These are phyloP conservation scores for Neurospora sp. DNA, from an alignment of 495 filamentous ascomycete genomes.

Conservation along the genomic window DNA sequence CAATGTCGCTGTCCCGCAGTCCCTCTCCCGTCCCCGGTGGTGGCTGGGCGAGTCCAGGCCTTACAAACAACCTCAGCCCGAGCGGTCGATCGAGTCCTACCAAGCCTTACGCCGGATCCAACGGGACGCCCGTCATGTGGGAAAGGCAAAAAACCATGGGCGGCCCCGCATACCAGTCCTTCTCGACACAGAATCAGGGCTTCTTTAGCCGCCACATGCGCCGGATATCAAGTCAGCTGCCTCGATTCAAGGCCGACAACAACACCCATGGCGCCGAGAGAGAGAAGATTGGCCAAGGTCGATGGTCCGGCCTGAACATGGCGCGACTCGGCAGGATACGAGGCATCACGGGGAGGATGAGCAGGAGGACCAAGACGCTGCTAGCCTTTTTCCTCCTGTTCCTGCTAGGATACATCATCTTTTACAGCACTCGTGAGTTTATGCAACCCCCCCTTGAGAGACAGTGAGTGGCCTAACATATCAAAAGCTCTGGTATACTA, in stretches of 20 bases:
- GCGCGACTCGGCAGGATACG: constrained; percentile 30
- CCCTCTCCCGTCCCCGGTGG: constrained; percentile 71
- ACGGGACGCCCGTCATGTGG: constrained; percentile 61
- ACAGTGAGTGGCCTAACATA: constrained; percentile 1
- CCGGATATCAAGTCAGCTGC: constrained; percentile 60
- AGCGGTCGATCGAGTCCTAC: constrained; percentile 62
- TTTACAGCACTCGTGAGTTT: constrained; percentile 60
- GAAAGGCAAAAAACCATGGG: constrained; percentile 63
- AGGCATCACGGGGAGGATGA: constrained; percentile 28
- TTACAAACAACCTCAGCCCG: constrained; percentile 43
- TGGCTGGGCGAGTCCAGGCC: constrained; percentile 79
- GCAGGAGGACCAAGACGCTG: constrained; percentile 46
- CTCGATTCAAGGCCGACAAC: constrained; percentile 46
- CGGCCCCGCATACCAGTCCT: constrained; percentile 64
- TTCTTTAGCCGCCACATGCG: constrained; percentile 76
- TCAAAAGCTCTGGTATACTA: constrained; percentile 34
- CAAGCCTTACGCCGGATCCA: constrained; percentile 35
- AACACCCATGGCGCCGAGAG: constrained; percentile 54
- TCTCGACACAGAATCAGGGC: constrained; percentile 64
- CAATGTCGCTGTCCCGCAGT: constrained; percentile 78
- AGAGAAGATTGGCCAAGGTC: constrained; percentile 54
- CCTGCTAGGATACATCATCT: constrained; percentile 53
- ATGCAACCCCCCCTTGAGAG: constrained; percentile 3
- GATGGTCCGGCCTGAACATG: constrained; percentile 26
- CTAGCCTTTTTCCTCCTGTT: constrained; percentile 47